Percentiles rank a stretch among this genome's conserved stretches.
phyloP scores from a whole-genome alignment of 176 grass and related monocot species.

The Avena atlantica region DNA sequence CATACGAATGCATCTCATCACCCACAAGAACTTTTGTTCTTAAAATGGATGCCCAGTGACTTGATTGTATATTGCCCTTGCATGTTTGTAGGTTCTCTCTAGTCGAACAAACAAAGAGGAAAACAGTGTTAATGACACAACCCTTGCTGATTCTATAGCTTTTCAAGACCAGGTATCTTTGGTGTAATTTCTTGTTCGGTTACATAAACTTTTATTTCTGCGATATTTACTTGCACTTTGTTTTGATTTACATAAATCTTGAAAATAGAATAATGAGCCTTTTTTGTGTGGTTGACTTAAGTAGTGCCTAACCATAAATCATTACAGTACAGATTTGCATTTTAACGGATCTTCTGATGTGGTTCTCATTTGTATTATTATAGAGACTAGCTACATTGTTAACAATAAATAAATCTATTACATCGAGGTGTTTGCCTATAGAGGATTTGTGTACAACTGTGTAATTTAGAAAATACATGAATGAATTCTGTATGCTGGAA shows the following conservation, averaged over 20 bases:
- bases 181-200: conserved; percentile 13
- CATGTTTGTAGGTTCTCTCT: conserved; percentile 52
- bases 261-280: neutral
- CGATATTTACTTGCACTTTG: conserved; percentile 11
- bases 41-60: too few species aligned
- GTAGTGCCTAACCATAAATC: neutral
- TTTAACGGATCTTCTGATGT: neutral
- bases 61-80: conserved; percentile 29
- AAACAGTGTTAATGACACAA: conserved; percentile 50
- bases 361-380: neutral
- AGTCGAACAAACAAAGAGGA: conserved; percentile 67
- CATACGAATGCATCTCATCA: neutral
- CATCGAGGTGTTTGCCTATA: conserved; percentile 4
- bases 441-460: neutral
- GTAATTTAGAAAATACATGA: neutral
- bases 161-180: conserved; percentile 75
- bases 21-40: neutral
- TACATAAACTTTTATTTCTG: conserved; percentile 13
- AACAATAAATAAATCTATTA: conserved; percentile 7
- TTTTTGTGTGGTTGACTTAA: neutral
- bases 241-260: neutral
- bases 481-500: neutral
- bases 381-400: neutral
- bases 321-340: neutral
- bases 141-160: conserved; percentile 59